Percentiles rank a stretch among this genome's conserved stretches.
phyloP scores from a whole-genome alignment of 805 yeast genomes.

The Candida parachauliodes region DNA sequence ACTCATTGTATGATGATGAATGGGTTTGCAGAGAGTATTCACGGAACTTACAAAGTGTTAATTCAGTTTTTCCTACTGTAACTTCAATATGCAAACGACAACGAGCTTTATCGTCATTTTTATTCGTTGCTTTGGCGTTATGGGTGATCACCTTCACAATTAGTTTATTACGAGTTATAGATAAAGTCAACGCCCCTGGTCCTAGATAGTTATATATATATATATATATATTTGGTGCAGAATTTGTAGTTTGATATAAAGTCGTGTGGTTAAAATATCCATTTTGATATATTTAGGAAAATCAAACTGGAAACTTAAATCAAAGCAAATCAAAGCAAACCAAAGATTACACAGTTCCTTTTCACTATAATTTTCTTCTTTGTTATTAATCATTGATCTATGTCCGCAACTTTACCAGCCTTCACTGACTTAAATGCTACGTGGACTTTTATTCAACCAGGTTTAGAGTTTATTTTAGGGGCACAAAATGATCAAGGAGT shows the following conservation, averaged over 20 bases:
- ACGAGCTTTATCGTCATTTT: constrained; percentile 69
- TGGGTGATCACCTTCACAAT: constrained; percentile 88
- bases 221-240: neutral
- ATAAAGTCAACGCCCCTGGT: constrained; percentile 39
- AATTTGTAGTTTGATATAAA: too few relatives aligned
- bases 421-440: constrained; percentile 65
- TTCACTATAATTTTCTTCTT: neutral
- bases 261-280: too few relatives aligned
- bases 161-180: constrained; percentile 79
- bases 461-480: constrained; percentile 66
- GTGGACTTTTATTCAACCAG: constrained; percentile 78
- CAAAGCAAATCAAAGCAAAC: too few relatives aligned
- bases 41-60: constrained; percentile 15
- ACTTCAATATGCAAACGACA: constrained; percentile 72
- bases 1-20: constrained; percentile 70
- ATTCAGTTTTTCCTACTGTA: constrained; percentile 29
- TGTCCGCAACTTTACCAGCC: constrained; percentile 37
- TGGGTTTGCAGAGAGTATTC: constrained; percentile 60
- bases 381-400: neutral
- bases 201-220: constrained; percentile 2
- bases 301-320: too few relatives aligned
- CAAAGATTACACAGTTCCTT: too few relatives aligned
- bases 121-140: constrained; percentile 67
- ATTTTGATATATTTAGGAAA: too few relatives aligned
- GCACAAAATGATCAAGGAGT: constrained; percentile 63